Percentiles rank a stretch among this genome's conserved stretches.
These are phyloP conservation scores for Globisporangium emineosum DNA, from an alignment of 352 stramenopile species.

Conservation along the genomic window DNA sequence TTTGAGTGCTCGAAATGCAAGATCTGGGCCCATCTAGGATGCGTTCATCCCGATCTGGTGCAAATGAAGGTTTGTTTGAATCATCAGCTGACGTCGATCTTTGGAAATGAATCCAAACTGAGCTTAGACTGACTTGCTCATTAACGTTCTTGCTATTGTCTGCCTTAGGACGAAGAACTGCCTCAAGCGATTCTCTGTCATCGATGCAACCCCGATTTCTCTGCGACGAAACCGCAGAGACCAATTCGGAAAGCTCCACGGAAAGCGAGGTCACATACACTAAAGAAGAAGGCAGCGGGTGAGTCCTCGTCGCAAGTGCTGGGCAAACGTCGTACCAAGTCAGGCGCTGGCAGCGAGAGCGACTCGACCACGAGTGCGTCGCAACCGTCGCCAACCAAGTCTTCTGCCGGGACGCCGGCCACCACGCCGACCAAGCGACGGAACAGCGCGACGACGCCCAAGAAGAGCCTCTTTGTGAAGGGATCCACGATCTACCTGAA, in stretches of 20 bases:
- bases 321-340: slow-evolving; percentile 5
- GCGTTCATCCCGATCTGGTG: slow-evolving; percentile 48
- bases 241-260: neutral
- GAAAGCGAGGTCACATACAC: neutral
- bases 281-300: neutral
- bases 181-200: slow-evolving; percentile 13
- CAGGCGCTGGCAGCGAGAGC: slow-evolving; percentile 11
- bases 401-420: neutral
- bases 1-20: slow-evolving; percentile 81
- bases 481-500: slow-evolving; percentile 64
- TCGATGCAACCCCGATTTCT: neutral
- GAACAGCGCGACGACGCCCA: slow-evolving; percentile 26
- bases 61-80: slow-evolving; percentile 20
- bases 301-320: slow-evolving; percentile 6
- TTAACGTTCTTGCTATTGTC: neutral
- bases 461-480: slow-evolving; percentile 49
- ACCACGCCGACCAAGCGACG: slow-evolving; percentile 28
- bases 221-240: too few species aligned
- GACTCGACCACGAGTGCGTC: slow-evolving; percentile 13
- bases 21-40: slow-evolving; percentile 74
- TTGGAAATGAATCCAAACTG: neutral
- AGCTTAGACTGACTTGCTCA: neutral
- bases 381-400: slow-evolving; percentile 10
- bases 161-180: slow-evolving; percentile 11
- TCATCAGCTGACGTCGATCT: too few species aligned